phyloP scores from a whole-genome alignment of 176 grass and related monocot species.

The Carex pumila region DNA sequence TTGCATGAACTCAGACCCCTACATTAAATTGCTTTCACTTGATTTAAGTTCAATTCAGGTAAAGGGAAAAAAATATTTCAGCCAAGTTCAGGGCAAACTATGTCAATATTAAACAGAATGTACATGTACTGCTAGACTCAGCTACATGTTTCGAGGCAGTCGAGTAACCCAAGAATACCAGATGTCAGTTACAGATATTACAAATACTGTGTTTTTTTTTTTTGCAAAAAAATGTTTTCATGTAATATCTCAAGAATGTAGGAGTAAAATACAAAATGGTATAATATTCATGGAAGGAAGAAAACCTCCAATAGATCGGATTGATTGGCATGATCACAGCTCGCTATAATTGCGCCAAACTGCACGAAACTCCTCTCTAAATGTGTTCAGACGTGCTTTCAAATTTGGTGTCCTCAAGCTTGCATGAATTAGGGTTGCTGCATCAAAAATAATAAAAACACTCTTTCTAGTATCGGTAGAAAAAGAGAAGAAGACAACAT shows the following conservation, averaged over 20 bases:
- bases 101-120: neutral
- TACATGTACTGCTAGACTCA: neutral
- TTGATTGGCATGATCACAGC: conserved; percentile 23
- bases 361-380: conserved; percentile 62
- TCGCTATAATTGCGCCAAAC: conserved; percentile 71
- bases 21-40: neutral
- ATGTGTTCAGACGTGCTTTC: conserved; percentile 68
- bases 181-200: neutral
- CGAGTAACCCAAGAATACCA: neutral
- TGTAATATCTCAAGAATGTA: neutral
- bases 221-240: neutral
- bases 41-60: neutral
- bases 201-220: neutral
- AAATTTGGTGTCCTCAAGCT: conserved; percentile 68
- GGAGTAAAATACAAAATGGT: neutral
- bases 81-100: neutral
- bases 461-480: neutral
- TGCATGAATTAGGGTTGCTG: conserved; percentile 64
- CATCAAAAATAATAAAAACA: conserved; percentile 16
- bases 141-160: neutral
- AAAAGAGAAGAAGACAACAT: neutral
- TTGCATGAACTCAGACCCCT: neutral
- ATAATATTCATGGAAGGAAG: neutral
- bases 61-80: neutral
- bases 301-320: neutral